Evolutionary conservation across 2,329 filamentous ascomycete genomes (phyloP).

Genomic region (Colletotrichum sublineola): DNA sequence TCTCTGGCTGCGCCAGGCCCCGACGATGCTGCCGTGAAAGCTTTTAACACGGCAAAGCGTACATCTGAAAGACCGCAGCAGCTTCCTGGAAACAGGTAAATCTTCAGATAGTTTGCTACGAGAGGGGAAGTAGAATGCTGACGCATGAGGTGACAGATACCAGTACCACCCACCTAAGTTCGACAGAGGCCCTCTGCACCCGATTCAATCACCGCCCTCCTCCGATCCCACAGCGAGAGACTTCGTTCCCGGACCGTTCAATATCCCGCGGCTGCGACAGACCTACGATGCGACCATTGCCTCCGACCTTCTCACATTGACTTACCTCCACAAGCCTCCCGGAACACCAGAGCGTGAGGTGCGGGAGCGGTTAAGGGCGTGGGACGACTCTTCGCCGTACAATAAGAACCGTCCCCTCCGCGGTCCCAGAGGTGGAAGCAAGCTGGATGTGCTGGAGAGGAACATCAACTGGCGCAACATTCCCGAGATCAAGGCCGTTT

Average conservation of each 20-base stretch:
- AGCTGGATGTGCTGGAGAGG: constrained; percentile 78
- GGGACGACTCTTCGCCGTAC: constrained; percentile 94
- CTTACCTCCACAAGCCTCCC: constrained; percentile 87
- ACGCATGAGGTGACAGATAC: constrained; percentile 68
- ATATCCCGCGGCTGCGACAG: constrained; percentile 86
- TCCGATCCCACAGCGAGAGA: constrained; percentile 90
- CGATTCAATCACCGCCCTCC: constrained; percentile 87
- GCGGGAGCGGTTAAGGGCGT: constrained; percentile 79
- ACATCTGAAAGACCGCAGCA: constrained; percentile 51
- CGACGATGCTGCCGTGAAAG: constrained; percentile 54
- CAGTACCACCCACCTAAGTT: constrained; percentile 95
- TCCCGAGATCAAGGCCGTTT: constrained; percentile 84
- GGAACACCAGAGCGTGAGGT: constrained; percentile 71
- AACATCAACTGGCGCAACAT: constrained; percentile 86
- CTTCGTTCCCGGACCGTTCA: constrained; percentile 93
- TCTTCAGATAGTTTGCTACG: constrained; percentile 35
- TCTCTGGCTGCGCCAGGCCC: constrained; percentile 60
- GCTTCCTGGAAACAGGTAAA: constrained; percentile 64
- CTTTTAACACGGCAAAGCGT: constrained; percentile 57
- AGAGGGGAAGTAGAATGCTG: constrained; percentile 46
- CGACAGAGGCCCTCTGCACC: constrained; percentile 92
- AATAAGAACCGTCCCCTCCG: constrained; percentile 91
- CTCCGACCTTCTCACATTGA: constrained; percentile 87
- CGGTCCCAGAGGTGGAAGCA: constrained; percentile 83
- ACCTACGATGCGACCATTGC: constrained; percentile 91